Base-by-base conservation (phyloP, 805 yeast species). In the Saccharomycopsis sp. region DNA sequence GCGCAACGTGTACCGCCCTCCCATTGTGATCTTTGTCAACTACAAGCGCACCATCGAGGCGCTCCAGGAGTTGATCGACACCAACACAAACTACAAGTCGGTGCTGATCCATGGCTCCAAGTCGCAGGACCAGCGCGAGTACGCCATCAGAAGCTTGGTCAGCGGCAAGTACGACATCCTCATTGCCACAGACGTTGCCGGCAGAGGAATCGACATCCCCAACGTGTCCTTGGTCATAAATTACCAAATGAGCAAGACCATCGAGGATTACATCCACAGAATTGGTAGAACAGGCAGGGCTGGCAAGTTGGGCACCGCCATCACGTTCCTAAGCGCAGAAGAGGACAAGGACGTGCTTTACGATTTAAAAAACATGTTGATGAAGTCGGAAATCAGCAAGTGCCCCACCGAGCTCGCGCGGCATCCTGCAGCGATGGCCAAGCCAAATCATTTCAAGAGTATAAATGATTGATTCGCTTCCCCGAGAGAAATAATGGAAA, bases 261-360 rank as follows among this genome's bases (percentile, higher is more conserved):
- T 87, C 34, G 96, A 87, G 48, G 88, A 81, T 45, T 89, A 87
- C 52, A 73, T 89, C 15, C 98, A 89, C 60, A 71, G 97, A 55
- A 80, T 89, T 38, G 98, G 98, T 43, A 77, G 98, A 62, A 89
- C 98, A 0, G 98, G 97, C 29, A 74, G 98, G 59, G 96, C 95
- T 0, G 97, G 96, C 0, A 75, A 73, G 35, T 56, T 56, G 4
- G 98, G 98, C 34, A 65, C 71, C 7, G 80, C 95, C 4, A 64
- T 78, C 9, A 81, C 96, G 0, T 82, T 84, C 49, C 57, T 87
- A 48, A 75, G 73, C 41, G 69, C 68, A 9, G 68, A 67, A 3
- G 88, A 81, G 50, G 63, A 61, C 37, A 58, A 61, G 10, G 70
- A 63, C 1, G 61, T 76, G 1, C 66, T 80, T 40, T 57, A 59